Base-by-base conservation (phyloP, 2,329 filamentous ascomycete species). In the Aspergillus transmontanensis region DNA sequence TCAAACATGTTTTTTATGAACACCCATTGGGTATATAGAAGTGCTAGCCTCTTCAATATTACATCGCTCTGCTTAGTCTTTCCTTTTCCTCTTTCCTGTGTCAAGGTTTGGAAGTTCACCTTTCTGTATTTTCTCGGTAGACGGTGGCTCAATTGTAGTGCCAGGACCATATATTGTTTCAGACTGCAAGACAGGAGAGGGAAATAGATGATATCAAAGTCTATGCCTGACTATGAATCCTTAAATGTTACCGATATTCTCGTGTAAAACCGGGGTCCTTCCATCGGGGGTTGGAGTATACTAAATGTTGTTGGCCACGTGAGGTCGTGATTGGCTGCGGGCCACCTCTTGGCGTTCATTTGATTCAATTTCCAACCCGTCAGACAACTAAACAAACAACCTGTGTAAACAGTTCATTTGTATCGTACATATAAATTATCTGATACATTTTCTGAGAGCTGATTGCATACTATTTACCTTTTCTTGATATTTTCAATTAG, bases 251-350 rank as follows among this genome's bases (percentile, higher is more conserved):
- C 30, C 6, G 12, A 30, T 50, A 16, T 6, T 30, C 23, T 50
- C 10, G n/a, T 30, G 6, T 23, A 30, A 50, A 28, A 4, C 26
- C n/a, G 6, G 9, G 1, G 23, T 19, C 16, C 7, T 50, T 10
- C 9, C 16, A 30, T 45, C 1, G 6, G 45, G 39, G 16, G 34
- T 26, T 12, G 30, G 30, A 19, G 28, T 34, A 34, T 30, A 55
- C 26, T 28, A 28, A 28, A 6, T 55, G 51, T 36, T 55, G 39
- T 41, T 45, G 36, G 48, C 59, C 64, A 68, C 66, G 64, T 68
- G 66, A 64, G 64, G 57, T 58, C 48, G 57, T 61, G 61, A 66
- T 68, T 67, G 64, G 64, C 66, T 48, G 21, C 28, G 55, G 30
- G 43, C 16, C 10, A 16, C 39, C 53, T 57, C 36, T 58, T 32